Conservation (phyloP, 306 rosid species). For the Cucumis cinereus region DNA sequence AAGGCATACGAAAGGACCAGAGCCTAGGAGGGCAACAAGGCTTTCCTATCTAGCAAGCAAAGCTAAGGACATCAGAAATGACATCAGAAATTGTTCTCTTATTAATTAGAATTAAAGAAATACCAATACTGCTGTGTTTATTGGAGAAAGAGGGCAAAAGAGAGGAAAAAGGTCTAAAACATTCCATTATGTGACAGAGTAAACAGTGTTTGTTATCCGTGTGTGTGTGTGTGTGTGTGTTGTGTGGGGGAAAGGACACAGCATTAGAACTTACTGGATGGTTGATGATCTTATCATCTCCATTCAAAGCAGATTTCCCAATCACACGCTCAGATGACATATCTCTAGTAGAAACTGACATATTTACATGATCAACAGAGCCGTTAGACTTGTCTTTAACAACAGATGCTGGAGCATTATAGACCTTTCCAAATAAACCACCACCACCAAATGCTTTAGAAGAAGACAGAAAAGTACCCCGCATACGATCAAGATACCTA, state of each 20-base stretch:
- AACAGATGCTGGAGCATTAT: slow-evolving; percentile 29
- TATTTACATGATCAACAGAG: slow-evolving; percentile 54
- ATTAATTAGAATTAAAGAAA: neutral
- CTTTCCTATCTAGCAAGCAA: neutral
- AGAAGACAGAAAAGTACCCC: slow-evolving; percentile 78
- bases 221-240: neutral
- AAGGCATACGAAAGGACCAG: neutral
- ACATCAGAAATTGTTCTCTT: neutral
- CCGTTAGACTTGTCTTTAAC: slow-evolving; percentile 58
- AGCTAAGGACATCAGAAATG: neutral
- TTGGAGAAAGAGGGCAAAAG: neutral
- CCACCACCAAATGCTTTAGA: slow-evolving; percentile 82
- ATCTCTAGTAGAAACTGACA: slow-evolving; percentile 46
- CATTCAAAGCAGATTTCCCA: slow-evolving; percentile 40
- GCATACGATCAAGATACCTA: slow-evolving; percentile 85
- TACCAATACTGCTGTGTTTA: neutral
- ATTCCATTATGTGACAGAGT: neutral
- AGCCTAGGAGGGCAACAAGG: neutral
- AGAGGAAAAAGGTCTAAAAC: neutral
- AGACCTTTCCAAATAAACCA: slow-evolving; percentile 64
- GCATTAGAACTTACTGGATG: slow-evolving; percentile 54
- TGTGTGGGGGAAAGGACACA: neutral
- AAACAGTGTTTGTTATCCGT: neutral
- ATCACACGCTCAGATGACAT: slow-evolving; percentile 44
- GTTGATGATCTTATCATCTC: slow-evolving; percentile 53